phyloP scores from a whole-genome alignment of 1,284 basidiomycete genomes.

The Earliella scabrosa region DNA sequence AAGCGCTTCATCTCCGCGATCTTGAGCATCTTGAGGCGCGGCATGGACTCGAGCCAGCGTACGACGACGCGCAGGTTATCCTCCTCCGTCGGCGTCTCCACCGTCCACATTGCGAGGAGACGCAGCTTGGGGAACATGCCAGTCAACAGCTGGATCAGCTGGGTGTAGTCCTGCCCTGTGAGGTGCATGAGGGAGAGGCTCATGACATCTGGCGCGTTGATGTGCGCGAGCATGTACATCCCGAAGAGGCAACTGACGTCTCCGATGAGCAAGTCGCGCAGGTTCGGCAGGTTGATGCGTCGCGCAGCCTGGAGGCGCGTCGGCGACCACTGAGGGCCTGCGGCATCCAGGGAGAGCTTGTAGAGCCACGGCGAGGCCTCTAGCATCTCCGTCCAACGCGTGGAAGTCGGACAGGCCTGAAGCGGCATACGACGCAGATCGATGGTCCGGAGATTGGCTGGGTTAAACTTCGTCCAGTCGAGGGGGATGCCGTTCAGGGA shows the following conservation, averaged over 20 bases:
- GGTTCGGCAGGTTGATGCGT: slow-evolving; percentile 48
- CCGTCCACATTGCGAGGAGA: slow-evolving; percentile 51
- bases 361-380: slow-evolving; percentile 47
- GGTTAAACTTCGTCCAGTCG: slow-evolving; percentile 52
- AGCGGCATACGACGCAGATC: slow-evolving; percentile 63
- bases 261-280: slow-evolving; percentile 56
- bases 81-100: slow-evolving; percentile 38
- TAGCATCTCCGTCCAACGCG: slow-evolving; percentile 56
- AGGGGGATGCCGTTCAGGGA: slow-evolving; percentile 59
- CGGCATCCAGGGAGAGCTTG: slow-evolving; percentile 61
- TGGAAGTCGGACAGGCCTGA: slow-evolving; percentile 48
- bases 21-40: slow-evolving; percentile 52
- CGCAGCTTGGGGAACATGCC: slow-evolving; percentile 49
- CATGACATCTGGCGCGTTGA: slow-evolving; percentile 54
- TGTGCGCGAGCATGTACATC: slow-evolving; percentile 46
- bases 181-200: slow-evolving; percentile 60
- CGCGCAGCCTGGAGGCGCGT: not conserved
- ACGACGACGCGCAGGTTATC: slow-evolving; percentile 38
- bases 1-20: slow-evolving; percentile 43
- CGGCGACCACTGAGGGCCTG: slow-evolving; percentile 45
- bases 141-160: slow-evolving; percentile 48
- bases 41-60: slow-evolving; percentile 57
- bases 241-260: slow-evolving; percentile 53
- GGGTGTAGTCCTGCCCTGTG: slow-evolving; percentile 50
- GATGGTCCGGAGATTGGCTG: slow-evolving; percentile 57